These are phyloP conservation scores for Testicularia cyperi DNA, from an alignment of 1,284 basidiomycete genomes.

Conservation along the genomic window DNA sequence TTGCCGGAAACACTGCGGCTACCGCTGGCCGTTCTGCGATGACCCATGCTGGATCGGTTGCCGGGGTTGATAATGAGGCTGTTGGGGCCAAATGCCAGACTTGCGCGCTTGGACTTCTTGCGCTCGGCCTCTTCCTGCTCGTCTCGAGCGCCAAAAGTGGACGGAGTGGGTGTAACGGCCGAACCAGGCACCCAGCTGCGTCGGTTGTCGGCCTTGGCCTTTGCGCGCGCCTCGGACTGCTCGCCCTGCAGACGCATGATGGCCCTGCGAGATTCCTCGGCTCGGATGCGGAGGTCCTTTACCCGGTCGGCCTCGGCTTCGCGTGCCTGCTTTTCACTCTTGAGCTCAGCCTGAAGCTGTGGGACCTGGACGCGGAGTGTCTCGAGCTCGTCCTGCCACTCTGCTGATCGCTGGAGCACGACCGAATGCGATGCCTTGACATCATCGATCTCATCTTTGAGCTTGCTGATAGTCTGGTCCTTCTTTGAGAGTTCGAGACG, in stretches of 20 bases:
- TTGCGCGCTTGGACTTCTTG: constrained; percentile 43
- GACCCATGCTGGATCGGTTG: constrained; percentile 9
- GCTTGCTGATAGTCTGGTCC: constrained; percentile 17
- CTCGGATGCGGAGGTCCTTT: constrained; percentile 51
- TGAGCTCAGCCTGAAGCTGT: constrained; percentile 18
- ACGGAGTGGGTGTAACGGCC: constrained; percentile 9
- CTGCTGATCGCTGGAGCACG: constrained; percentile 38
- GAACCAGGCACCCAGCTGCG: constrained; percentile 30
- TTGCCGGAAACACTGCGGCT: constrained; percentile 29
- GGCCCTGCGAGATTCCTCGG: constrained; percentile 50
- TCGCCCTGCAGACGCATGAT: constrained; percentile 54
- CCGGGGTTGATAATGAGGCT: constrained; percentile 19
- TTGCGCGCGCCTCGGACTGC: constrained; percentile 39
- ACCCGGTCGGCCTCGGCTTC: constrained; percentile 51
- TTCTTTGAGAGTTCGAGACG: constrained; percentile 32
- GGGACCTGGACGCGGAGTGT: constrained; percentile 23
- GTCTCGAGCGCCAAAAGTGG: too few species aligned
- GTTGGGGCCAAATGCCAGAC: constrained; percentile 47
- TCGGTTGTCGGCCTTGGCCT: constrained; percentile 39
- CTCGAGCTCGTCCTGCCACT: constrained; percentile 52
- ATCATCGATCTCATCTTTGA: constrained; percentile 33
- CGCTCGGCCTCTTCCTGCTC: constrained; percentile 43
- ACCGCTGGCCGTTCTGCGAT: constrained; percentile 36
- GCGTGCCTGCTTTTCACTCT: constrained; percentile 23
- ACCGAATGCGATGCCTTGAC: constrained; percentile 43